These are phyloP conservation scores for Paecilomyces niveus DNA, from an alignment of 2,329 filamentous ascomycete species.

Conservation along the genomic window DNA sequence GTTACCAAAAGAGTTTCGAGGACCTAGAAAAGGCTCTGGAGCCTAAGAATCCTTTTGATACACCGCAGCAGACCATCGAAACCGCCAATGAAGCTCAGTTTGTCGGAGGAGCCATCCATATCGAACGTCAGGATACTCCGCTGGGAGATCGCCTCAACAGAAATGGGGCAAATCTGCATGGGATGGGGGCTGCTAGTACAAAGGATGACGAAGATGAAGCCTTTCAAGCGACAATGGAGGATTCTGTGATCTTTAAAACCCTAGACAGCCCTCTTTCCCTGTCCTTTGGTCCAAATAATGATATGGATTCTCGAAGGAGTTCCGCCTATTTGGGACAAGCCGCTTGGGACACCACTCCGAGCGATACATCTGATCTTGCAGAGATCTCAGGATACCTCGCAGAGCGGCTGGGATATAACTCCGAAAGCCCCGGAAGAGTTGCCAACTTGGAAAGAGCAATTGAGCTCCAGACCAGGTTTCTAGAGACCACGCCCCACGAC, in stretches of 20 bases:
- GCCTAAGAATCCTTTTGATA: neutral
- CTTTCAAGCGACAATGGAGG: constrained; percentile 1
- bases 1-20: neutral
- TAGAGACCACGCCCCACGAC: neutral
- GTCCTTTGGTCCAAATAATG: neutral
- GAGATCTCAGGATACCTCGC: neutral
- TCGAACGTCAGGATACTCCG: neutral
- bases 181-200: neutral
- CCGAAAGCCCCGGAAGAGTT: neutral
- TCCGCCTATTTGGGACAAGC: neutral
- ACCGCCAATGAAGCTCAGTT: neutral
- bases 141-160: neutral
- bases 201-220: neutral
- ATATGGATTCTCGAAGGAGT: neutral
- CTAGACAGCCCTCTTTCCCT: neutral
- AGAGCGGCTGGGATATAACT: neutral
- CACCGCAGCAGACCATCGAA: neutral
- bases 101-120: neutral
- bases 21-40: neutral
- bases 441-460: neutral
- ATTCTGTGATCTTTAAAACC: neutral
- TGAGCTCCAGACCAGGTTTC: neutral
- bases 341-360: neutral
- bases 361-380: neutral
- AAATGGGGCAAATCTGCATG: neutral